A percentile compares a stretch with the other conserved stretches of the same genome.
Conservation (phyloP, 75 land plant genomes). For the Sequoiadendron giganteum region DNA sequence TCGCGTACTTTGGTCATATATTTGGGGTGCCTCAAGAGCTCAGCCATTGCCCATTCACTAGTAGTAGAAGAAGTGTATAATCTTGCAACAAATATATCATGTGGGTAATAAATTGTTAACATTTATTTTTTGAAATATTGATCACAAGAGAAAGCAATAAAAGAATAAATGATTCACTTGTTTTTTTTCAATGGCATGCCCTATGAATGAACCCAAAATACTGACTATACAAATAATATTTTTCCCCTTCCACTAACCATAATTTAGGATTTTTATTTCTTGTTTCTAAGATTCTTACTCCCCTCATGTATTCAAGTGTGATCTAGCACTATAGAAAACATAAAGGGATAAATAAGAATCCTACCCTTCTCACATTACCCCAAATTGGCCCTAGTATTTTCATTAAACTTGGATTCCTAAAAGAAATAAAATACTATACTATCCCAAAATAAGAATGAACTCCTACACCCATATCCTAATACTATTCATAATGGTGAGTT, state of each 20-base stretch:
- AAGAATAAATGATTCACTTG: background rate
- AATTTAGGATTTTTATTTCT: background rate
- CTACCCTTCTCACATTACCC: background rate
- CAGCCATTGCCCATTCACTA: constrained; percentile 29
- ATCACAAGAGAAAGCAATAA: background rate
- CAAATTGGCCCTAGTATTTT: background rate
- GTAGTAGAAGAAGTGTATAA: constrained; percentile 23
- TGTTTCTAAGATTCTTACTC: background rate
- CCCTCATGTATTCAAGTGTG: background rate
- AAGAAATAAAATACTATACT: background rate
- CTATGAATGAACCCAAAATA: background rate
- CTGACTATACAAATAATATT: background rate
- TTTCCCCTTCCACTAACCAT: background rate
- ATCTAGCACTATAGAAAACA: background rate
- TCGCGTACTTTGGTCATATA: constrained; percentile 19
- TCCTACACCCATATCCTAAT: background rate
- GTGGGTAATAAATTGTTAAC: background rate
- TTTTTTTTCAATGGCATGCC: background rate
- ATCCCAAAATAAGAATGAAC: background rate
- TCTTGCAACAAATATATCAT: constrained; percentile 32
- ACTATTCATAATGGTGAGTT: background rate
- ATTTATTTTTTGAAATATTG: background rate
- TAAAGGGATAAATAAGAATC: background rate
- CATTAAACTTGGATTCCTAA: background rate
- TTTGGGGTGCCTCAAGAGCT: constrained; percentile 23